These are phyloP conservation scores for Fraxinus angustifolia DNA, from an alignment of 305 asterid genomes.

Conservation along the genomic window DNA sequence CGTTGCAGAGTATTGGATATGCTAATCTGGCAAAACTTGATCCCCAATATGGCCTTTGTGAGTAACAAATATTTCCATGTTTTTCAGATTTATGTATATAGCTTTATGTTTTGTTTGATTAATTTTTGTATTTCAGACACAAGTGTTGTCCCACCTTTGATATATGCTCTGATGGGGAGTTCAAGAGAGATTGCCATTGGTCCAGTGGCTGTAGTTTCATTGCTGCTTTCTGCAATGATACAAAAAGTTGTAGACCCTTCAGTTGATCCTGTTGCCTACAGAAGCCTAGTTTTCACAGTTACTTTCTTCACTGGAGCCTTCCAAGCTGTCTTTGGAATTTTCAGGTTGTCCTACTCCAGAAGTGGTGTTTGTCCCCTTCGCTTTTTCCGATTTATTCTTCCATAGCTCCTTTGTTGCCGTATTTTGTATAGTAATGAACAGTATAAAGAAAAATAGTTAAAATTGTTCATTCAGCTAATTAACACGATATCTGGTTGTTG, in stretches of 20 bases:
- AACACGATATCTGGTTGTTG: not conserved
- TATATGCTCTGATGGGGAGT: slow-evolving; percentile 41
- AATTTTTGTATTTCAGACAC: slow-evolving; percentile 24
- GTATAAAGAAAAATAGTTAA: not conserved
- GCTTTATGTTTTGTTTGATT: not conserved
- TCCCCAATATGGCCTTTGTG: slow-evolving; percentile 35
- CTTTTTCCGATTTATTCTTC: not conserved
- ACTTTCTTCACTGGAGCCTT: slow-evolving; percentile 40
- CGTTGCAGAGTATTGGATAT: slow-evolving; percentile 35
- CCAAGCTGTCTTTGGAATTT: slow-evolving; percentile 32
- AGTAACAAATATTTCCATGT: slow-evolving; percentile 5
- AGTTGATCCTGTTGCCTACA: slow-evolving; percentile 2
- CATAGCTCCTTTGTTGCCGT: not conserved
- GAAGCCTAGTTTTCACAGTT: slow-evolving; percentile 32
- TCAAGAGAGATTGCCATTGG: slow-evolving; percentile 44
- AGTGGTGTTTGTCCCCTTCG: not conserved
- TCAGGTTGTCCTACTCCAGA: slow-evolving; percentile 22
- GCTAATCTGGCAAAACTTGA: slow-evolving; percentile 37
- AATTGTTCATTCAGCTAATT: not conserved
- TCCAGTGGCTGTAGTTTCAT: slow-evolving; percentile 44
- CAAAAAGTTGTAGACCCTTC: not conserved
- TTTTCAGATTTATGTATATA: not conserved
- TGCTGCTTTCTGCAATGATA: slow-evolving; percentile 22
- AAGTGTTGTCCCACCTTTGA: slow-evolving; percentile 40
- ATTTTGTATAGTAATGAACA: not conserved